These are phyloP conservation scores for Guadua angustifolia DNA, from an alignment of 176 grass and related monocot genomes.

Conservation along the genomic window DNA sequence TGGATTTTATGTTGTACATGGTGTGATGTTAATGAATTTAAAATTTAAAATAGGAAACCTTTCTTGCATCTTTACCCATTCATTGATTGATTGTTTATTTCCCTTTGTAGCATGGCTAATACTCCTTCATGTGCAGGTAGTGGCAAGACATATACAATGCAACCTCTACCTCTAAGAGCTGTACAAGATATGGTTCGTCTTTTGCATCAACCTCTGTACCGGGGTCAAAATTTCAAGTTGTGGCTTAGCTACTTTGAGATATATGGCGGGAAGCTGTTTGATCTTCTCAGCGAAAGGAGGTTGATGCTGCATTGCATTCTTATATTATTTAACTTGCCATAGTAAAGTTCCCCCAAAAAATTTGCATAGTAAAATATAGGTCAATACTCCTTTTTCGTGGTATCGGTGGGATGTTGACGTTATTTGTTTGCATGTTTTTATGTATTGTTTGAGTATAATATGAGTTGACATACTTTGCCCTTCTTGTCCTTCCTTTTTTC, in stretches of 20 bases:
- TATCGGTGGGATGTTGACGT: neutral
- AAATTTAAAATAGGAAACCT: constrained; percentile 44
- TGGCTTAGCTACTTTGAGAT: constrained; percentile 97
- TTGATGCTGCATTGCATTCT: constrained; percentile 26
- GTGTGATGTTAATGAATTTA: neutral
- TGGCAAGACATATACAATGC: constrained; percentile 95
- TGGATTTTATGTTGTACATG: constrained; percentile 16
- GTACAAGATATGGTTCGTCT: constrained; percentile 65
- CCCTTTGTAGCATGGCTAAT: neutral
- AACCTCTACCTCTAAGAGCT: constrained; percentile 82
- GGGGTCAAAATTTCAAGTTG: constrained; percentile 61
- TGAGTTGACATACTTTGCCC: neutral
- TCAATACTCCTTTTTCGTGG: neutral
- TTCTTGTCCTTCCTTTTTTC: neutral
- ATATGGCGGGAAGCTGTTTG: constrained; percentile 74
- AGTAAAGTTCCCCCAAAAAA: neutral
- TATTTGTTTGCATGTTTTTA: neutral
- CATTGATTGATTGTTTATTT: constrained; percentile 36
- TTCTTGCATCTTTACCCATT: neutral
- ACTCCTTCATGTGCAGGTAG: constrained; percentile 66
- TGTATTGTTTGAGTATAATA: neutral
- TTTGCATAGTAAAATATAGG: constrained; percentile 20
- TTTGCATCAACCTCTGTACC: constrained; percentile 56
- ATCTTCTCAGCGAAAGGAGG: constrained; percentile 81
- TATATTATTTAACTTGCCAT: constrained; percentile 12